Evolutionary conservation across 257 asterid genomes (phyloP), one percentile per base, ranked within the genome.

Genomic region (Agastache rugosa): DNA sequence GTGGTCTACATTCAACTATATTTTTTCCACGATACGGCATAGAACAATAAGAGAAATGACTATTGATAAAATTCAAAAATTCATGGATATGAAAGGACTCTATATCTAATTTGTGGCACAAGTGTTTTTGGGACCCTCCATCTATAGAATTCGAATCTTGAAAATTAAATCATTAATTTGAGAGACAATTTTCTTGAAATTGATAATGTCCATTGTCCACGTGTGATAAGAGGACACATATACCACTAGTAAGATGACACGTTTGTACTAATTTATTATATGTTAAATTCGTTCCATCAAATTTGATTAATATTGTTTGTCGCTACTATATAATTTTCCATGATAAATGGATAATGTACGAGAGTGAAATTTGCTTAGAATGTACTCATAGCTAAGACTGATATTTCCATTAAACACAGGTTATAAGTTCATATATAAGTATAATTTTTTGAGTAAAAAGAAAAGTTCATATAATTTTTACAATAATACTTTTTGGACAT

Each of bases 111-210:
- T 64, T 65, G 82, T 76, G 82, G 87, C 34, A 12, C 19, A 64
- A n/a, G 3, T 63, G 1, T 8, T 29, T 69, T 42, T 61, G 68
- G 83, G 76, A 35, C 83, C 85, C 81, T 5, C 66, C 22, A 35
- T 22, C 23, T 41, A 29, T 66, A 54, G 61, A 78, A 78, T 64
- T 56, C 41, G 42, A 74, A 64, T 54, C 29, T 59, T 17, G 27
- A 27, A 67, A 25, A 47, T 27, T 47, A n/a, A 47, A 34, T 42
- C 17, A 15, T 51, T 31, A 11, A 41, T 8, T 67, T 60, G 11
- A 29, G 34, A 16, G 17, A 27, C 16, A 1, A 41, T 53, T 72
- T 77, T 54, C 42, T 59, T 39, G 41, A 41, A 47, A 67, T 60
- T 19, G 69, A 58, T 27, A 34, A 0, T 45, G 63, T 34, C 58